phyloP scores from a whole-genome alignment of 2,329 filamentous ascomycete genomes.

The Ceratocystis variospora region DNA sequence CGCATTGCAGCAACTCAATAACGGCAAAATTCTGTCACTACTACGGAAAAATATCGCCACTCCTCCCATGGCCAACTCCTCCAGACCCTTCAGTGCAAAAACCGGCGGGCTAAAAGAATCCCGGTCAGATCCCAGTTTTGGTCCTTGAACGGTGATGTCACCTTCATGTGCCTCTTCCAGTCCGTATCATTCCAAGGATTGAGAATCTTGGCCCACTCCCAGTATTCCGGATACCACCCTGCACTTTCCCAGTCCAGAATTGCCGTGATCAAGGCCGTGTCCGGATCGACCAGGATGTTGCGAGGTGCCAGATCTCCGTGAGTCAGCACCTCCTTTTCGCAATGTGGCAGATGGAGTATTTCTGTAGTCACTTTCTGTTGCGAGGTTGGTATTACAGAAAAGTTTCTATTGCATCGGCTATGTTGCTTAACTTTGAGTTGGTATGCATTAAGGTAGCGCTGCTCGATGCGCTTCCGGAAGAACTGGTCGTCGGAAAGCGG shows the following conservation, averaged over 20 bases:
- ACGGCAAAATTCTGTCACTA: no score
- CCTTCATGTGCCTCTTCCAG: constrained; percentile 7
- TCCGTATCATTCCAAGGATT: constrained; percentile 4
- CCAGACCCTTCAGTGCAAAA: neutral
- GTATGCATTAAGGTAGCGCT: constrained; percentile 19
- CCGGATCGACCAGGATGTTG: constrained; percentile 26
- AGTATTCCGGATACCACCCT: constrained; percentile 27
- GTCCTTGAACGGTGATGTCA: constrained; percentile 7
- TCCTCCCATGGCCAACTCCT: no score
- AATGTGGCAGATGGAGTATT: constrained; percentile 18
- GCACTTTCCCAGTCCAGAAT: constrained; percentile 45
- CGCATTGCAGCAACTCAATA: no score
- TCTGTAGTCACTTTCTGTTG: neutral
- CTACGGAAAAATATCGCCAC: no score
- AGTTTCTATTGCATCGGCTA: no score
- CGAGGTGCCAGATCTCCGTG: constrained; percentile 27
- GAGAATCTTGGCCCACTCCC: constrained; percentile 25
- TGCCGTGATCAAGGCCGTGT: constrained; percentile 35
- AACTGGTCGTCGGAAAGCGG: neutral
- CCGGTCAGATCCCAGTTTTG: neutral
- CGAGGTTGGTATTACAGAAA: neutral
- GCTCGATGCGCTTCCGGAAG: constrained; percentile 8
- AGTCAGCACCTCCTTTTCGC: constrained; percentile 25
- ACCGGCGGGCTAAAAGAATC: neutral
- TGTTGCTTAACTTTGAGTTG: neutral